Conservation (phyloP, 2,329 filamentous ascomycete species). For the Metarhizium sp. region DNA sequence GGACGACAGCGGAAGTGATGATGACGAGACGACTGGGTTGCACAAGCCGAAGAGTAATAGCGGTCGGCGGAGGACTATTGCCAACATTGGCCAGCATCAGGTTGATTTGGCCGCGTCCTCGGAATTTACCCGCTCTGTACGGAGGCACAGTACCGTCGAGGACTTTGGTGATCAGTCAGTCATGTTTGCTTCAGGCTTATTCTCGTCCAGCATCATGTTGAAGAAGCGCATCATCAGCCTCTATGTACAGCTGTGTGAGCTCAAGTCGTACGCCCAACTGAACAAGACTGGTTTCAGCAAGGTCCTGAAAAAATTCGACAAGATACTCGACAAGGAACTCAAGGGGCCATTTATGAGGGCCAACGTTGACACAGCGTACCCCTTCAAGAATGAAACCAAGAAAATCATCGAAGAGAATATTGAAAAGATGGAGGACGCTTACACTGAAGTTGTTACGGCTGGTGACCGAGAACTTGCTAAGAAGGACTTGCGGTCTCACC, state of each 20-base stretch:
- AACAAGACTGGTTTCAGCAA: constrained; percentile 97
- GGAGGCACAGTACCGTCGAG: constrained; percentile 61
- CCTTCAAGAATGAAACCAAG: constrained; percentile 69
- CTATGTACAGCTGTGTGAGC: constrained; percentile 88
- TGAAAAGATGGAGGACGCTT: constrained; percentile 64
- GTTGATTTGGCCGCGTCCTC: constrained; percentile 53
- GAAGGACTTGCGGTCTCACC: constrained; percentile 78
- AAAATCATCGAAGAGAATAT: constrained; percentile 63
- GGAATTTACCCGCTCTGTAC: constrained; percentile 44
- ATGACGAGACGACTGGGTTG: constrained; percentile 48
- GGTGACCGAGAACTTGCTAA: constrained; percentile 70
- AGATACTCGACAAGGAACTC: constrained; percentile 77
- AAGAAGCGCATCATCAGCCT: constrained; percentile 84
- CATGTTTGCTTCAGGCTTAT: constrained; percentile 50
- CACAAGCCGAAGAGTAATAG: constrained; percentile 33
- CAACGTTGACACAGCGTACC: constrained; percentile 68
- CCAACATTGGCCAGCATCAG: constrained; percentile 28
- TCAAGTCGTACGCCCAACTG: constrained; percentile 91
- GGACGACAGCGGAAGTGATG: constrained; percentile 53
- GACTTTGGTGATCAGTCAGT: constrained; percentile 71
- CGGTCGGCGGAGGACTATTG: constrained; percentile 28
- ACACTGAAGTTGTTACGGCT: constrained; percentile 72
- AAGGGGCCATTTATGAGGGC: constrained; percentile 67
- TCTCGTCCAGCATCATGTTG: constrained; percentile 66
- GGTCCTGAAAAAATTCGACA: constrained; percentile 97